Conservation (phyloP, 352 stramenopile genomes). For the Pythium plurisporium region DNA sequence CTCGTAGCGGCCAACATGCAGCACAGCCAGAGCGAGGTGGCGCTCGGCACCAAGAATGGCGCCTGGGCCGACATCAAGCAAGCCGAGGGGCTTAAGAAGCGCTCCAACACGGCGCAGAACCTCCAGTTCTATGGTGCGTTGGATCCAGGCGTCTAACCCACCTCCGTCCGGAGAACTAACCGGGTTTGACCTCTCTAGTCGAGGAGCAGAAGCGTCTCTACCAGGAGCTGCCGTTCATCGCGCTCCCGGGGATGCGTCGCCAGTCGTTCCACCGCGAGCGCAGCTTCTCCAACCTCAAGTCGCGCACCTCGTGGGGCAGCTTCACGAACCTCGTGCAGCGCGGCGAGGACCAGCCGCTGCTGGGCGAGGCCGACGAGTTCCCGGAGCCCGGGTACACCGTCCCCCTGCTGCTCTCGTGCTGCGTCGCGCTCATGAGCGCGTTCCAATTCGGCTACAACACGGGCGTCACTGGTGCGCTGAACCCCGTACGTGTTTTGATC, state of each 20-base stretch:
- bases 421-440: constrained; percentile 34
- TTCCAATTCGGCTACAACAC: constrained; percentile 49
- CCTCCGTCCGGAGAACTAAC: too few relatives aligned
- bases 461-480: constrained; percentile 35
- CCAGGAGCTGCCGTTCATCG: constrained; percentile 43
- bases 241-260: constrained; percentile 38
- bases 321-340: constrained; percentile 41
- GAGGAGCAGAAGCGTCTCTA: constrained; percentile 45
- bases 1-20: constrained; percentile 25
- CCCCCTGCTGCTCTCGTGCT: constrained; percentile 39
- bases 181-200: constrained; percentile 21
- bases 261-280: constrained; percentile 42
- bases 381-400: constrained; percentile 37
- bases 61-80: constrained; percentile 40
- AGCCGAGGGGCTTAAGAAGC: constrained; percentile 38
- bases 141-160: constrained; percentile 5
- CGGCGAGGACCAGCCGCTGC: constrained; percentile 65
- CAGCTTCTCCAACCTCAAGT: constrained; percentile 47
- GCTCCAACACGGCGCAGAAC: constrained; percentile 47
- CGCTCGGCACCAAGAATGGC: constrained; percentile 32
- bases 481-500: constrained; percentile 20
- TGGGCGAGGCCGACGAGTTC: constrained; percentile 28
- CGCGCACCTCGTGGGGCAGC: constrained; percentile 37
- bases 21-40: constrained; percentile 43
- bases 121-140: constrained; percentile 40